A percentile compares a stretch with the other conserved stretches of the same genome.
Evolutionary conservation across 106 monocot genomes (phyloP).

Genomic region (Vanilla planifolia): DNA sequence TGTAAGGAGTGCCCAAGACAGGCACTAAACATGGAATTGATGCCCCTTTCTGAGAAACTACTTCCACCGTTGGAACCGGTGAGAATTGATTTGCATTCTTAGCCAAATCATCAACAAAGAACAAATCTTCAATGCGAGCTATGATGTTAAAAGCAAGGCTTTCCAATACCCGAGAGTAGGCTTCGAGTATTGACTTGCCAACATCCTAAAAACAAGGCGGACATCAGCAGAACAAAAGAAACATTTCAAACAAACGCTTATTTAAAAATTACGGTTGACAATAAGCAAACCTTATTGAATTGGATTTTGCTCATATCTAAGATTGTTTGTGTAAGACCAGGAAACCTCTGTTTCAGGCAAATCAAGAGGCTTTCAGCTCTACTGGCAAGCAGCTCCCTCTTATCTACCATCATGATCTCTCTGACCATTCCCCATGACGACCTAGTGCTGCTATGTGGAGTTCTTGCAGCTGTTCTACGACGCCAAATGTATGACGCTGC

Average conservation of each 20-base stretch:
- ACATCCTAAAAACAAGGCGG: conserved; percentile 46
- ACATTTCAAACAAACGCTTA: neutral
- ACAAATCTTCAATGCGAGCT: conserved; percentile 80
- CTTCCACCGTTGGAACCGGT: conserved; percentile 15
- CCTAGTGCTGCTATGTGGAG: conserved; percentile 18
- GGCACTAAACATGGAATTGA: conserved; percentile 40
- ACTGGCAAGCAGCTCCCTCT: conserved; percentile 72
- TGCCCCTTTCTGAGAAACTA: conserved; percentile 29
- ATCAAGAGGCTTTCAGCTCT: conserved; percentile 74
- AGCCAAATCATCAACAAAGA: conserved; percentile 65
- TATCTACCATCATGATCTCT: conserved; percentile 48
- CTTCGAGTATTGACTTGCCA: conserved; percentile 86
- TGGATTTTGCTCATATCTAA: conserved; percentile 94
- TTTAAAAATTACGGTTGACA: too few species aligned
- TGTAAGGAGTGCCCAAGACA: conserved; percentile 62
- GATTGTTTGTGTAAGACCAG: conserved; percentile 77
- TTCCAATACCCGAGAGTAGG: conserved; percentile 92
- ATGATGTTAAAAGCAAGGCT: conserved; percentile 89
- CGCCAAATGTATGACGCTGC: conserved; percentile 78
- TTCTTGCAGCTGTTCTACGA: conserved; percentile 21
- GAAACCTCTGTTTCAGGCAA: conserved; percentile 89
- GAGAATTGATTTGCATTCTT: conserved; percentile 48
- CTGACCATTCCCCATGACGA: conserved; percentile 74
- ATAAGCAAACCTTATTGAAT: conserved; percentile 67
- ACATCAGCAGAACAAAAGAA: neutral